A percentile compares a stretch with the other conserved stretches of the same genome.
Evolutionary conservation across 139 green algal species (phyloP).

Genomic region (Volvox reticuliferus): DNA sequence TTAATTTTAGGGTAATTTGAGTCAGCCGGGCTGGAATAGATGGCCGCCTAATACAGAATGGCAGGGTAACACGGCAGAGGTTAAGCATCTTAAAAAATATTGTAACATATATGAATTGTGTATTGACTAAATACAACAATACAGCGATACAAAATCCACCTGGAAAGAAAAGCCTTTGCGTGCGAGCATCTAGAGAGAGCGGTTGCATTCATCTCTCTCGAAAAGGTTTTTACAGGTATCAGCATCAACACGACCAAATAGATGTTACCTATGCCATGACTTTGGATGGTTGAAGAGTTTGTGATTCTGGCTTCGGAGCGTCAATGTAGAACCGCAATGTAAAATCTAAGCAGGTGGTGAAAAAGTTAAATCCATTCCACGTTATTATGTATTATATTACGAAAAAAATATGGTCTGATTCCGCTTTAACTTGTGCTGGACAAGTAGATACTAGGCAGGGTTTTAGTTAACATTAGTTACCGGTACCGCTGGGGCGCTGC

Average conservation of each 20-base stretch:
- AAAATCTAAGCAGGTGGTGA: not conserved
- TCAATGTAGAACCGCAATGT: not conserved
- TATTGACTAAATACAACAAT: not conserved
- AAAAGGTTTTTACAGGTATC: not conserved
- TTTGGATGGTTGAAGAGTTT: not conserved
- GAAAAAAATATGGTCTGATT: not conserved
- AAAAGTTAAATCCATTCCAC: not conserved
- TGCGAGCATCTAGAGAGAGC: not conserved
- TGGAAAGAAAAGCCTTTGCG: not conserved
- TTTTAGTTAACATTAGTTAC: too few relatives aligned
- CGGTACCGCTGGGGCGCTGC: too few relatives aligned
- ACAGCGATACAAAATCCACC: not conserved
- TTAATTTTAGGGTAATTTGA: not conserved
- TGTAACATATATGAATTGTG: not conserved
- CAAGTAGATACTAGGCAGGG: not conserved
- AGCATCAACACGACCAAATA: not conserved
- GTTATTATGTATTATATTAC: not conserved
- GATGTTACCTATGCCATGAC: not conserved
- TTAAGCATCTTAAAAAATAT: not conserved
- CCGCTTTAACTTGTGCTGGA: not conserved
- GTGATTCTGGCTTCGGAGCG: conserved; percentile 25
- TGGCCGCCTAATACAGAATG: not conserved
- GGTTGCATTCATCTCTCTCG: not conserved
- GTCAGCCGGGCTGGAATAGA: not conserved
- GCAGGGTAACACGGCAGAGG: not conserved